A percentile compares a stretch with the other conserved stretches of the same genome.
These are phyloP conservation scores for Tricladium varicosporioides DNA, from an alignment of 2,329 filamentous ascomycete genomes.

Conservation along the genomic window DNA sequence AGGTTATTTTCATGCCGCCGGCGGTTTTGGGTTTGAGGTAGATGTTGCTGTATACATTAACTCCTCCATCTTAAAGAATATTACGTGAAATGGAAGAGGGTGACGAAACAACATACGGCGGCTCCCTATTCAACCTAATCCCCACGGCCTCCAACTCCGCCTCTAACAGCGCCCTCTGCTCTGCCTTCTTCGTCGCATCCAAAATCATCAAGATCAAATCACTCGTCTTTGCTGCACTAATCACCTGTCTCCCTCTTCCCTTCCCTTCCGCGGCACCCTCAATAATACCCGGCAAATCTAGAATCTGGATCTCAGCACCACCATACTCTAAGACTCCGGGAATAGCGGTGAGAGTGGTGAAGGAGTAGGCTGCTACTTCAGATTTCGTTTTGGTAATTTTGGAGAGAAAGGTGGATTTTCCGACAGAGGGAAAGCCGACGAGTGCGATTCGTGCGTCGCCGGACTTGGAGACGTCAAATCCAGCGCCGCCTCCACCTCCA, in stretches of 20 bases:
- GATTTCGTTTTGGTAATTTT: conserved; percentile 98
- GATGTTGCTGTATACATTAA: conserved; percentile 67
- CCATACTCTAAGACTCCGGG: conserved; percentile 97
- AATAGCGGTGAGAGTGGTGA: conserved; percentile 96
- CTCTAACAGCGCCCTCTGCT: conserved; percentile 87
- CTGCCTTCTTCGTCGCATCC: conserved; percentile 93
- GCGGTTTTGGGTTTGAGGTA: conserved; percentile 95
- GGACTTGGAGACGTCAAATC: conserved; percentile 93
- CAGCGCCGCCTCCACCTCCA: conserved; percentile 73
- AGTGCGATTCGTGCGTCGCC: conserved; percentile 96
- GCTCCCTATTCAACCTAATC: conserved; percentile 86
- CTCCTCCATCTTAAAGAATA: no score
- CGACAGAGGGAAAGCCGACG: conserved; percentile 97
- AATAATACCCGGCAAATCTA: conserved; percentile 97
- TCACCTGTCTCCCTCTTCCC: conserved; percentile 91
- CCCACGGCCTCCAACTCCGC: conserved; percentile 93
- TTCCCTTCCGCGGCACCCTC: conserved; percentile 96
- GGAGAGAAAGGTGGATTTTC: conserved; percentile 97
- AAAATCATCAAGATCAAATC: conserved; percentile 96
- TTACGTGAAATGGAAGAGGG: no score
- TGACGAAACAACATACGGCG: conserved; percentile 63
- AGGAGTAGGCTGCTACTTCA: conserved; percentile 92
- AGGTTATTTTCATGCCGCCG: conserved; percentile 98
- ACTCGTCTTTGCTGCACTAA: conserved; percentile 96
- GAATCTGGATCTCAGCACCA: conserved; percentile 94